Evolutionary conservation across 2,329 filamentous ascomycete species (phyloP).

Genomic region (Graphilbum ipis-grandicollis): DNA sequence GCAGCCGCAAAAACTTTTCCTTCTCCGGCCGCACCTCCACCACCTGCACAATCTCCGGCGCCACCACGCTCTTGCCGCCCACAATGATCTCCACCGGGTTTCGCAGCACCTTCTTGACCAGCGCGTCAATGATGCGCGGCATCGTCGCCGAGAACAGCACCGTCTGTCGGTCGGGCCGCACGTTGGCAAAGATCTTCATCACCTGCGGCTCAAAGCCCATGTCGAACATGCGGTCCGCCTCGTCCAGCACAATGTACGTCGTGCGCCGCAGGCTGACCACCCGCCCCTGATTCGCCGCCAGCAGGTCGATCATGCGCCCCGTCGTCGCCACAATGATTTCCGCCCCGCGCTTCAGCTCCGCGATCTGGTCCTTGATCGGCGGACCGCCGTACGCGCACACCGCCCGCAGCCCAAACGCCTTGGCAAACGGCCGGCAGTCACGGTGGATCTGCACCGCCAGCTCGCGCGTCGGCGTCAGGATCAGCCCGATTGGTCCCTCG

Average conservation of each 20-base stretch:
- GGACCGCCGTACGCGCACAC: conserved; percentile 91
- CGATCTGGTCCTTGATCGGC: conserved; percentile 94
- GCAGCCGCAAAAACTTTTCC: conserved; percentile 65
- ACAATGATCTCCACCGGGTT: conserved; percentile 85
- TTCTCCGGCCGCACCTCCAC: conserved; percentile 75
- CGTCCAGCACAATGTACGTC: conserved; percentile 88
- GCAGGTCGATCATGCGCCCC: conserved; percentile 85
- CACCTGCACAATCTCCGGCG: conserved; percentile 81
- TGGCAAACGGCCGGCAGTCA: conserved; percentile 89
- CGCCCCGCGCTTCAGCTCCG: conserved; percentile 83
- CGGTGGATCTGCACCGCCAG: conserved; percentile 84
- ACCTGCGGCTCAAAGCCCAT: conserved; percentile 99
- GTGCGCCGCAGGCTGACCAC: conserved; percentile 82
- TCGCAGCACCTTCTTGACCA: conserved; percentile 75
- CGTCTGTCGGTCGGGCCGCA: conserved; percentile 82
- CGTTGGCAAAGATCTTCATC: conserved; percentile 85
- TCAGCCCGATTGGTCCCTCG: conserved; percentile 74
- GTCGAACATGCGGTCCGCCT: conserved; percentile 98
- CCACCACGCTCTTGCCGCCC: conserved; percentile 73
- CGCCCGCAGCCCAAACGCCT: conserved; percentile 65
- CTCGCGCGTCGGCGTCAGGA: conserved; percentile 90
- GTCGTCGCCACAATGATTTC: conserved; percentile 93
- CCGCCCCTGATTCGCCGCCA: conserved; percentile 84
- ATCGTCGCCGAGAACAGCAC: conserved; percentile 95
- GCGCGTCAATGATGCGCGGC: conserved; percentile 76